Percentiles rank a stretch among this genome's conserved stretches.
Evolutionary conservation across 108 stramenopile species (phyloP).

Genomic region (Pseudonitzschia pungens): DNA sequence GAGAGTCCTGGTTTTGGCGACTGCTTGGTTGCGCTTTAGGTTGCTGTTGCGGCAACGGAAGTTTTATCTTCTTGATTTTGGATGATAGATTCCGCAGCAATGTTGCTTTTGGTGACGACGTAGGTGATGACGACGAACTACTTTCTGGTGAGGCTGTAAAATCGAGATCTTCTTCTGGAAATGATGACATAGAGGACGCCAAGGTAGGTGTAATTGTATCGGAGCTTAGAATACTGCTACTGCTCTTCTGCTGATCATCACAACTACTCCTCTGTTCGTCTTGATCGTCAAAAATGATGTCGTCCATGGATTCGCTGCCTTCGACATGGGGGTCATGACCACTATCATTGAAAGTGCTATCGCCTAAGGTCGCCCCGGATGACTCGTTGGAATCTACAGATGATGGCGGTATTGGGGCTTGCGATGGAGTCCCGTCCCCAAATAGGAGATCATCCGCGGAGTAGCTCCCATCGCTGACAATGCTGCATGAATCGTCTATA

Average conservation of each 20-base stretch:
- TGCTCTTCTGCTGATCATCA: neutral
- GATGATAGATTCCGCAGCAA: neutral
- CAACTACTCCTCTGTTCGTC: neutral
- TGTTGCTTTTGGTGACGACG: neutral
- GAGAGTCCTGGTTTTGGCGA: neutral
- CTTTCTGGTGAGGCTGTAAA: neutral
- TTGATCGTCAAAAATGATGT: neutral
- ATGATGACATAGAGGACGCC: neutral
- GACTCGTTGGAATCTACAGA: neutral
- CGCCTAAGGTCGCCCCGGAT: neutral
- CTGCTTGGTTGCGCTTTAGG: neutral
- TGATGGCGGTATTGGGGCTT: neutral
- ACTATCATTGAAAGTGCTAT: neutral
- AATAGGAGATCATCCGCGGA: neutral
- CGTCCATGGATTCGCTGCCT: neutral
- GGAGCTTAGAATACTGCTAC: neutral
- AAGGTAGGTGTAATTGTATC: neutral
- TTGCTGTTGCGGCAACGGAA: neutral
- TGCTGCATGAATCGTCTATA: neutral
- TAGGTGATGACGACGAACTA: neutral
- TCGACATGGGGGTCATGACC: neutral
- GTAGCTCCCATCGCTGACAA: conserved; percentile 1
- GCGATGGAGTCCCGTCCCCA: neutral
- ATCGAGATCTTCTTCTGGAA: neutral
- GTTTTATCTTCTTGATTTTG: neutral